Base-by-base conservation (phyloP, 306 rosid genomes). In the Sphenostylis stenocarpa region DNA sequence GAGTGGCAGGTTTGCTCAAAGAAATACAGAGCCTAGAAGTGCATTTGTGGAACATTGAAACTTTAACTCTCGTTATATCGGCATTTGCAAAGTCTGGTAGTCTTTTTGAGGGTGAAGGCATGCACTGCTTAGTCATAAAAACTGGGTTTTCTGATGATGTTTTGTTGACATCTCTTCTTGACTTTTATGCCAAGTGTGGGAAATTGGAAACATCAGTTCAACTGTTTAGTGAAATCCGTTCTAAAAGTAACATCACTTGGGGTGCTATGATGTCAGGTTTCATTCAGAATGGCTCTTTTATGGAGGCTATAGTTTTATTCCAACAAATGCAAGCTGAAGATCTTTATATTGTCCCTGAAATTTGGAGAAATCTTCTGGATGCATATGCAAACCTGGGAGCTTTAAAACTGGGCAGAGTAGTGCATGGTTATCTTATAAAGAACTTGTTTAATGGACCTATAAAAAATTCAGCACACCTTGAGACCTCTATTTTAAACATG, bases 401-500 rank as follows among this genome's bases (percentile, higher is more conserved):
- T 79, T 72, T 89, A 72, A 80, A 79, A 65, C 66, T 82, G 26
- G 93, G 91, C 7, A 85, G 81, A 85, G 78, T 58, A 31, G 74
- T 85, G 16, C 89, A 82, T 75, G 78, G 86, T 49, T 75, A 77
- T 70, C 80, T 89, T 48, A 55, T 85, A 57, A 86, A 83, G 77
- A 73, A 66, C 63, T 28, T 61, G 45, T 36, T 72, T 15, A 23
- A 44, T 62, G 77, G 61, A 26, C 51, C 33, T 53, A 75, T 62
- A 23, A 72, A 58, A 20, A 56, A 51, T 68, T 36, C 55, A 53
- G 28, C 41, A 20, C 84, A 80, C 66, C 43, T 83, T 48, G 84
- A 85, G 51, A 89, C 83, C 61, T 89, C 93, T 26, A 67, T 89
- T 55, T 70, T 86, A 43, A 87, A 85, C 86, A 83, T 89, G 91